Evolutionary conservation across 225 moss, liverwort and hornwort genomes (phyloP).

Genomic region (Anthoceros angustus): DNA sequence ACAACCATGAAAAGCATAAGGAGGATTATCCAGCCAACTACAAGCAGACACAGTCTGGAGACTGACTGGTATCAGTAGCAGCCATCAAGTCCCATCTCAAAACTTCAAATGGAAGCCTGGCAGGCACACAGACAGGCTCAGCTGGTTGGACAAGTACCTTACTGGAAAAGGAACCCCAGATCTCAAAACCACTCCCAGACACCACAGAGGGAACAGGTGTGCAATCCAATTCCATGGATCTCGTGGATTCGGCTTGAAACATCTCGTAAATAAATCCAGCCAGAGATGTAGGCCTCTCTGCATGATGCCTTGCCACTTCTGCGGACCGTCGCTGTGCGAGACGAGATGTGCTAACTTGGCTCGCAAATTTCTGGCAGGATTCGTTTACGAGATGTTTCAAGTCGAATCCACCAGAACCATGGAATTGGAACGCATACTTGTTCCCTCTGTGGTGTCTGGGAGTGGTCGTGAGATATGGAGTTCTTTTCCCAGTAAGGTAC

Average conservation of each 20-base stretch:
- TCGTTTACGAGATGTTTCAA: slow-evolving; percentile 96
- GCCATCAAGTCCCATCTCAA: background rate
- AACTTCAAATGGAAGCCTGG: background rate
- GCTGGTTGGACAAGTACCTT: slow-evolving; percentile 47
- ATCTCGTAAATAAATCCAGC: slow-evolving; percentile 88
- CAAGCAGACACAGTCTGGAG: slow-evolving; percentile 59
- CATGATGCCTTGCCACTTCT: background rate
- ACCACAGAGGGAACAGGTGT: slow-evolving; percentile 82
- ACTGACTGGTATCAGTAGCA: background rate
- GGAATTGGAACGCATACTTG: slow-evolving; percentile 96
- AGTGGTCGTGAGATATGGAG: slow-evolving; percentile 56
- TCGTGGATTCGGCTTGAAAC: slow-evolving; percentile 82
- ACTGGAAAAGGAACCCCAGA: slow-evolving; percentile 70
- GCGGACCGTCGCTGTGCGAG: background rate
- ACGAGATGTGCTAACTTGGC: background rate
- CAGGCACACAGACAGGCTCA: background rate
- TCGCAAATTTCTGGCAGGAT: slow-evolving; percentile 26
- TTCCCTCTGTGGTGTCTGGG: slow-evolving; percentile 80
- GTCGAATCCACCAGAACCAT: slow-evolving; percentile 79
- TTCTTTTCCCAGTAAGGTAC: slow-evolving; percentile 81
- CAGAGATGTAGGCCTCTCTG: slow-evolving; percentile 45
- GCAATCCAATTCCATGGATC: slow-evolving; percentile 99
- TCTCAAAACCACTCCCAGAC: slow-evolving; percentile 53
- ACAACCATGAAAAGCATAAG: slow-evolving; percentile 70
- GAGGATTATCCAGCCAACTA: slow-evolving; percentile 69